Percentiles rank a stretch among this genome's conserved stretches.
phyloP scores from a whole-genome alignment of 768 basidiomycete genomes.

The Lyophyllum shimeji region DNA sequence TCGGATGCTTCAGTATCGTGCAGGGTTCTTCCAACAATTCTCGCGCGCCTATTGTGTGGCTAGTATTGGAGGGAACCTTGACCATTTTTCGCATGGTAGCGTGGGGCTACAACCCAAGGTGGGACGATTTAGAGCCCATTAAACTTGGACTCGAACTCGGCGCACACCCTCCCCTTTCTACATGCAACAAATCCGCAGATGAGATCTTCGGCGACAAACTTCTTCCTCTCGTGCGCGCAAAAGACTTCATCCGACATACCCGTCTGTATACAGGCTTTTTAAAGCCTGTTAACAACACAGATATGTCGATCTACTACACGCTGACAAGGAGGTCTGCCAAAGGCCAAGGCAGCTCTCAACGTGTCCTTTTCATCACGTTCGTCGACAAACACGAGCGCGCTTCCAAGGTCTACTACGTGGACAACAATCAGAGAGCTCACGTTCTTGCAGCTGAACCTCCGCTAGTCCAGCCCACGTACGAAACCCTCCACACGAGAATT shows the following conservation, averaged over 20 bases:
- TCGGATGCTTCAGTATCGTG: conserved; percentile 18
- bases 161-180: neutral
- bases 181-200: neutral
- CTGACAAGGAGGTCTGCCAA: neutral
- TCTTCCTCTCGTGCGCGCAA: conserved; percentile 1
- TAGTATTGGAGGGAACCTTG: conserved; percentile 11
- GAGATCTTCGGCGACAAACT: neutral
- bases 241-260: neutral
- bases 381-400: neutral
- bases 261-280: neutral
- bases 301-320: neutral
- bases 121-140: neutral
- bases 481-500: neutral
- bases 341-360: neutral
- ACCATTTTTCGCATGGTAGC: conserved; percentile 10
- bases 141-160: neutral
- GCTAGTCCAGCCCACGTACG: neutral
- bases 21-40: neutral
- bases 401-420: neutral
- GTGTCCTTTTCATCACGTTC: conserved; percentile 1
- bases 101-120: conserved; percentile 15
- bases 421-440: neutral
- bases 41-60: conserved; percentile 11
- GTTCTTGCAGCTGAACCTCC: neutral
- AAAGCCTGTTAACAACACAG: neutral